Evolutionary conservation across 345 rosid genomes (phyloP).

Genomic region (Heritiera littoralis): DNA sequence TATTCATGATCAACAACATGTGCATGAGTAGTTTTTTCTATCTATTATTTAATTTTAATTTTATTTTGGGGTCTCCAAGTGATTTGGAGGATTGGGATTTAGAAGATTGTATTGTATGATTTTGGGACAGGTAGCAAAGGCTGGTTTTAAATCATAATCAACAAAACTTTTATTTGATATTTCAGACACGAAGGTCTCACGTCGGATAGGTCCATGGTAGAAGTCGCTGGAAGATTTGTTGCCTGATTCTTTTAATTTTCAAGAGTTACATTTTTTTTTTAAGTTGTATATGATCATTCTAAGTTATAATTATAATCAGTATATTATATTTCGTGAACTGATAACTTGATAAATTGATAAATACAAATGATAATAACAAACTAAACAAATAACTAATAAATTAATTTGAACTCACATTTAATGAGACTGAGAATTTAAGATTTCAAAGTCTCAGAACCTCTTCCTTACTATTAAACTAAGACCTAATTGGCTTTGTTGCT

Average conservation of each 20-base stretch:
- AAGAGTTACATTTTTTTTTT: no score
- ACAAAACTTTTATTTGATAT: neutral
- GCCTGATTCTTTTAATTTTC: neutral
- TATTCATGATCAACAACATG: constrained; percentile 13
- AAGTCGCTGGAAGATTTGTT: neutral
- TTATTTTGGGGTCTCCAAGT: neutral
- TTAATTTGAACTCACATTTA: no score
- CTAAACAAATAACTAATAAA: no score
- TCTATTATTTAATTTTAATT: neutral
- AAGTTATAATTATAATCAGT: no score
- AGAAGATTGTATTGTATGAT: neutral
- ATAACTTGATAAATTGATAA: no score
- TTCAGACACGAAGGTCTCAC: no score
- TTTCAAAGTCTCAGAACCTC: no score
- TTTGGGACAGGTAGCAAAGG: neutral
- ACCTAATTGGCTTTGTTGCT: neutral
- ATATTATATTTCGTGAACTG: no score
- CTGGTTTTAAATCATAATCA: constrained; percentile 13
- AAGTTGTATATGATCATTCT: no score
- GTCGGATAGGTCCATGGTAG: neutral
- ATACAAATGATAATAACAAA: no score
- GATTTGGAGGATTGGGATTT: neutral
- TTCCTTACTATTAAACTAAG: no score
- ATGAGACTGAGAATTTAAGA: no score
- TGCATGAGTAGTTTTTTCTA: neutral